Conservation (phyloP, 495 filamentous ascomycete species). For the Acidiella bohemica region DNA sequence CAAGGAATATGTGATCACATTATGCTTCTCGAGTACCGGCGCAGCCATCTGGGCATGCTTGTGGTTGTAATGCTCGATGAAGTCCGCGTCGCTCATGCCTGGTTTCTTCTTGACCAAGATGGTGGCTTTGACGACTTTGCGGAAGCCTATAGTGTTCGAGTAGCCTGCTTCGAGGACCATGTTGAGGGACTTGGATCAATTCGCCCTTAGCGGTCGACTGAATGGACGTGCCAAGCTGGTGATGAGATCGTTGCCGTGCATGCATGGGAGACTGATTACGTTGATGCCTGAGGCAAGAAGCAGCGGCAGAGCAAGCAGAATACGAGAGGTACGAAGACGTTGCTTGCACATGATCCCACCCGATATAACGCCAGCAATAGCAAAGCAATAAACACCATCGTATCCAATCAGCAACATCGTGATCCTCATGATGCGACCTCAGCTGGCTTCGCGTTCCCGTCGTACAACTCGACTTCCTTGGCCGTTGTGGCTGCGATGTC, state of each 20-base stretch:
- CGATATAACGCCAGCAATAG: neutral
- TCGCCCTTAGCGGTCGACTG: too few species aligned
- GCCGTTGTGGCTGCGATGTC: neutral
- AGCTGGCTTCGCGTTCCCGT: conserved; percentile 13
- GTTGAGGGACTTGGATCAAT: too few species aligned
- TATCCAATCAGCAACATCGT: neutral
- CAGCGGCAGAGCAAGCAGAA: too few species aligned
- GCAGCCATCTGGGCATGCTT: conserved; percentile 30
- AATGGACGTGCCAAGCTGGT: too few species aligned
- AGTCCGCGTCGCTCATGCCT: conserved; percentile 30
- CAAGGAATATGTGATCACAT: conserved; percentile 30
- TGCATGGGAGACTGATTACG: too few species aligned
- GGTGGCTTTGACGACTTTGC: conserved; percentile 31
- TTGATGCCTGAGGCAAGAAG: too few species aligned
- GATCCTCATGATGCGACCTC: too few species aligned
- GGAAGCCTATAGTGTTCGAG: conserved; percentile 29
- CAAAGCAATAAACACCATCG: neutral
- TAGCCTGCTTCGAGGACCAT: conserved; percentile 33
- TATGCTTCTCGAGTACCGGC: conserved; percentile 27
- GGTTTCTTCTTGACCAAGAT: conserved; percentile 33
- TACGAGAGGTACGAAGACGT: neutral
- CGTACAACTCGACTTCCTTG: conserved; percentile 1
- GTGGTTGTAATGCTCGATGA: conserved; percentile 32
- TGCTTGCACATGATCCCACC: too few species aligned
- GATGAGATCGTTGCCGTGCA: too few species aligned